Evolutionary conservation across 108 stramenopile genomes (phyloP).

Genomic region (Asterionellopsis glacialis): DNA sequence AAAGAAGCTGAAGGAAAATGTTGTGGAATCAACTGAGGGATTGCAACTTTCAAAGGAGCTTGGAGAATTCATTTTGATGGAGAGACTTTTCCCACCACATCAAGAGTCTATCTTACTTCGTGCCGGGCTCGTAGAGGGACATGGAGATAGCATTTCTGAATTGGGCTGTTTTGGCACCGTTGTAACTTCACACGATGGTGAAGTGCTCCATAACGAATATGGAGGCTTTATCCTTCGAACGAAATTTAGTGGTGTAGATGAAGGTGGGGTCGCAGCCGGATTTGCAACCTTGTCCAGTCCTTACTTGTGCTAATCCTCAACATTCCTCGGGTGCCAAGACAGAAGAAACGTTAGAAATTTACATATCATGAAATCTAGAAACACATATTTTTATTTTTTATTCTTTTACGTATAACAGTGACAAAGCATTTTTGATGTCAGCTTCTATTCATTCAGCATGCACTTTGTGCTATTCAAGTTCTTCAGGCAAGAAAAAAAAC

Average conservation of each 20-base stretch:
- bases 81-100: constrained; percentile 77
- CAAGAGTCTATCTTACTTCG: constrained; percentile 69
- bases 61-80: constrained; percentile 85
- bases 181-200: constrained; percentile 37
- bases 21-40: constrained; percentile 18
- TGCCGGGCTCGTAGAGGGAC: constrained; percentile 66
- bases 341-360: too few species aligned
- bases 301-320: constrained; percentile 58
- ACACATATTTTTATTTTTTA: too few species aligned
- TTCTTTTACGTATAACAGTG: too few species aligned
- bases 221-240: constrained; percentile 76
- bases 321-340: neutral
- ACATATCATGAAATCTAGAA: too few species aligned
- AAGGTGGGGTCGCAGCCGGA: constrained; percentile 85
- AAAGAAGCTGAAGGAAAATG: constrained; percentile 45
- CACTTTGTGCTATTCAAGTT: too few species aligned
- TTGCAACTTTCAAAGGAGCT: constrained; percentile 25
- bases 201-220: constrained; percentile 66
- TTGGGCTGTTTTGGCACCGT: constrained; percentile 76
- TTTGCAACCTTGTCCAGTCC: constrained; percentile 85
- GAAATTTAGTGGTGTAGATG: constrained; percentile 82
- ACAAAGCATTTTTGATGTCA: too few species aligned
- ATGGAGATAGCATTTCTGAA: constrained; percentile 72
- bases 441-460: too few species aligned
- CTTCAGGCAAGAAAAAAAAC: too few species aligned